Base-by-base conservation (phyloP, 805 yeast genomes). In the Kodamaea jinghongensis region DNA sequence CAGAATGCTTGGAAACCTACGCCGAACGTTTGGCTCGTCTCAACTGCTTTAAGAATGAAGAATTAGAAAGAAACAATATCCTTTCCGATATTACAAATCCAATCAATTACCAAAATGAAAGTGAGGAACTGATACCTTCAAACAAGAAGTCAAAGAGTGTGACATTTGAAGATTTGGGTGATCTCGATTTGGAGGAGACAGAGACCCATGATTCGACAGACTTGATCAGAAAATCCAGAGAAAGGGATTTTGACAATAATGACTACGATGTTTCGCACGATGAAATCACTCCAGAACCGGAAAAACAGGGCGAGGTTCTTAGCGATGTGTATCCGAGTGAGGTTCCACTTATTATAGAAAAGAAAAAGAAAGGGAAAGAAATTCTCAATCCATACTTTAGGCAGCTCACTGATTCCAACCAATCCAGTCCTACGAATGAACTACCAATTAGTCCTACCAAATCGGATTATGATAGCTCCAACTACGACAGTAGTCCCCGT, bases 31-130 rank as follows among this genome's bases (percentile, higher is more conserved):
- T 93, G 39, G 99, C 99, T 0, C 72, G 98, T 41, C 69, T 90
- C 29, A 93, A 93, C 58, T 86, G 96, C 62, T 87, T 91, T 78
- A 83, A 87, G 50, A 91, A 91, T 62, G 96, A 87, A 59, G 87
- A 83, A 41, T 56, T 75, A 22, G 83, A 77, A 51, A 17, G 54
- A 38, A 38, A 34, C 17, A 23, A 39, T 7, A 28, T 30, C 4
- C 31, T 28, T 13, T 23, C 39, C 4, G 41, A 41, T 14, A 20
- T 43, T 17, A 28, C 39, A 3, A 36, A 36, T 28, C 40, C 44
- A 6, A 38, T 43, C 16, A 34, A 38, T 23, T 41, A 34, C 20
- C 44, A 43, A n/a, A 29, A 17, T 23, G 34, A 30, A 34, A 16
- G 28, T 17, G 12, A 36, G 33, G 14, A 13, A 48, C 14, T 27